Percentiles rank a stretch among this genome's conserved stretches.
phyloP scores from a whole-genome alignment of 192 early-diverging fungal genomes.

The Backusella morwellensis region DNA sequence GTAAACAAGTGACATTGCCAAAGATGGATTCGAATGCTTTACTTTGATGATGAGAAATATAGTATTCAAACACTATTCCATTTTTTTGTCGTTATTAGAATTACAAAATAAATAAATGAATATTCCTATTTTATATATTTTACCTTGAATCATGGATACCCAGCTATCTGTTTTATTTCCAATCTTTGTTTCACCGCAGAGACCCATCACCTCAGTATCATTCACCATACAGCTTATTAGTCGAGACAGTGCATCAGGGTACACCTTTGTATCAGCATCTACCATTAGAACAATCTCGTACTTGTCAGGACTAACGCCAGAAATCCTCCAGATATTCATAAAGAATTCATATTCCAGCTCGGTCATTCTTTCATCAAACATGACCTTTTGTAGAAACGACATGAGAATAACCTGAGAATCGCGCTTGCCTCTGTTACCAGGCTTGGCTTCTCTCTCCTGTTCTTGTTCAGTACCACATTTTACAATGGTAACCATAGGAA shows the following conservation, averaged over 20 bases:
- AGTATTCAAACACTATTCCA: slow-evolving; percentile 73
- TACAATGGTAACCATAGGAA: slow-evolving; percentile 69
- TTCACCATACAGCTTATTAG: slow-evolving; percentile 73
- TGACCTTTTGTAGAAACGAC: slow-evolving; percentile 90
- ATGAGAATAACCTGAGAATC: slow-evolving; percentile 97
- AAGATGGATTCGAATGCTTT: slow-evolving; percentile 87
- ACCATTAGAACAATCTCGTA: slow-evolving; percentile 83
- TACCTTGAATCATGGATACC: slow-evolving; percentile 74
- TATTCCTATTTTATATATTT: background rate
- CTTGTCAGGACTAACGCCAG: slow-evolving; percentile 68
- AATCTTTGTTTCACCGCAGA: slow-evolving; percentile 83
- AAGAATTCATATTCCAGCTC: slow-evolving; percentile 81
- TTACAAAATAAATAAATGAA: background rate
- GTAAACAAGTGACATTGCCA: slow-evolving; percentile 82
- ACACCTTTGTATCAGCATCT: slow-evolving; percentile 83
- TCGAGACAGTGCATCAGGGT: slow-evolving; percentile 64
- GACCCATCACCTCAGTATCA: slow-evolving; percentile 70
- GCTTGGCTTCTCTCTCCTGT: slow-evolving; percentile 53
- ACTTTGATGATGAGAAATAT: slow-evolving; percentile 78
- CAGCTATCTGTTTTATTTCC: slow-evolving; percentile 76
- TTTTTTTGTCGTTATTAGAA: slow-evolving; percentile 1
- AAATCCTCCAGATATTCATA: slow-evolving; percentile 68
- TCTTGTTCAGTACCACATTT: slow-evolving; percentile 61
- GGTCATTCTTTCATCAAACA: slow-evolving; percentile 87
- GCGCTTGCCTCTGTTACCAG: slow-evolving; percentile 92